phyloP scores from a whole-genome alignment of 805 yeast genomes.

The Ascoidea rubescens region DNA sequence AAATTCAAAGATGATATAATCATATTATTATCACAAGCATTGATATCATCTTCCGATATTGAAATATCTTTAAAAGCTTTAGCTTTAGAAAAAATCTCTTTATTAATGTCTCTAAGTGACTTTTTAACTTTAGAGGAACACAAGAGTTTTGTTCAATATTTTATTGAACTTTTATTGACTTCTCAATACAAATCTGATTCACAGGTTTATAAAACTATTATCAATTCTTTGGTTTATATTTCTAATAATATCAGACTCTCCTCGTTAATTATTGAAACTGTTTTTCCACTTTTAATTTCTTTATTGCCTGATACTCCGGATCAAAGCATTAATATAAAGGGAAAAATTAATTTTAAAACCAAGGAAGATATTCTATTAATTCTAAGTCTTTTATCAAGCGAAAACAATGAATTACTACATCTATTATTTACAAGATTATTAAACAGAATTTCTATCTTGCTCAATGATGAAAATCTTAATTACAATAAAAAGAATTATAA shows the following conservation, averaged over 20 bases:
- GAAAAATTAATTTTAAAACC: conserved; percentile 12
- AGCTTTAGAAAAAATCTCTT: conserved; percentile 50
- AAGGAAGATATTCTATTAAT: conserved; percentile 14
- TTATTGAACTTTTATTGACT: conserved; percentile 46
- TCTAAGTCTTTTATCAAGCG: conserved; percentile 6
- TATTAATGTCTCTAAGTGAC: conserved; percentile 33
- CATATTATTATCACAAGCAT: conserved; percentile 50
- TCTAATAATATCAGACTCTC: background rate
- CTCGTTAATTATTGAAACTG: background rate
- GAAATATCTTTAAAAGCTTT: conserved; percentile 60
- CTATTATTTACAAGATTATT: conserved; percentile 28
- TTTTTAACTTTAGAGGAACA: conserved; percentile 43
- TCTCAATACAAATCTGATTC: conserved; percentile 26
- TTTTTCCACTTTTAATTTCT: conserved; percentile 12
- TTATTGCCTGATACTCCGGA: conserved; percentile 32
- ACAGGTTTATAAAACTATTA: background rate
- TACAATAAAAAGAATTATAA: background rate
- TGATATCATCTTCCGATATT: conserved; percentile 49
- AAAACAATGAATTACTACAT: conserved; percentile 29
- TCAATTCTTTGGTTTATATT: conserved; percentile 1
- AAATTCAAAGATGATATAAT: conserved; percentile 53
- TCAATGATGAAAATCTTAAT: background rate
- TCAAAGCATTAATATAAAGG: conserved; percentile 15
- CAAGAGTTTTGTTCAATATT: conserved; percentile 46
- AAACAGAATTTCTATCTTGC: conserved; percentile 16